Evolutionary conservation across 345 rosid genomes (phyloP).

Genomic region (Laguncularia racemosa): DNA sequence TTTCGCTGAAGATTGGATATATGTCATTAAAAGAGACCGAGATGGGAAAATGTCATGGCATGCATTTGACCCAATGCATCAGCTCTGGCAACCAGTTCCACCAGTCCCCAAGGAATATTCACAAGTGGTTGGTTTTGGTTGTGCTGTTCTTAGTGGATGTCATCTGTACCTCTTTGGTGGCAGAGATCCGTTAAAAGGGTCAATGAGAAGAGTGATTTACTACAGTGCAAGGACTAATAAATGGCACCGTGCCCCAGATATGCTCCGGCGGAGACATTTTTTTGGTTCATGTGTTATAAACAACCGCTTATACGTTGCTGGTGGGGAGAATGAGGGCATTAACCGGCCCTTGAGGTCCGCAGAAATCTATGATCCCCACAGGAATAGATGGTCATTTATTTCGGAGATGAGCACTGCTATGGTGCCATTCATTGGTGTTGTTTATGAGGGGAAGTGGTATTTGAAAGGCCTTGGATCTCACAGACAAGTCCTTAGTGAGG

Average conservation of each 20-base stretch:
- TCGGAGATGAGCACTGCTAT: conserved; percentile 72
- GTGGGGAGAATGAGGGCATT: conserved; percentile 66
- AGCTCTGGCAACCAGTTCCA: conserved; percentile 72
- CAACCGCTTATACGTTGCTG: conserved; percentile 70
- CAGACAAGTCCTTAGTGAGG: conserved; percentile 61
- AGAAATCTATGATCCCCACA: conserved; percentile 74
- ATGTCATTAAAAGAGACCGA: conserved; percentile 61
- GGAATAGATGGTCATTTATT: conserved; percentile 64
- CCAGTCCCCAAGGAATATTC: conserved; percentile 73
- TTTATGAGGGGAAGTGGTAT: conserved; percentile 61
- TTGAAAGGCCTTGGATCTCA: conserved; percentile 67
- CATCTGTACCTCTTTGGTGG: conserved; percentile 80
- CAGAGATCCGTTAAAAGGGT: conserved; percentile 61
- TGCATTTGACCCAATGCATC: conserved; percentile 68
- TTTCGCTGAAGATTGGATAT: conserved; percentile 72
- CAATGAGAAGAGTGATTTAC: conserved; percentile 66
- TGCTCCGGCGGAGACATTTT: conserved; percentile 66
- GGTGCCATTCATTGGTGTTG: conserved; percentile 75
- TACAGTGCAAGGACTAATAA: conserved; percentile 71
- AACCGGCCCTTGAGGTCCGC: conserved; percentile 63
- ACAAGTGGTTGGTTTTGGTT: conserved; percentile 69
- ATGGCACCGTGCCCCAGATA: conserved; percentile 79
- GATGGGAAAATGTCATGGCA: conserved; percentile 76
- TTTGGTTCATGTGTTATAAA: conserved; percentile 80
- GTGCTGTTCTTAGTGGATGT: conserved; percentile 72